A percentile compares a stretch with the other conserved stretches of the same genome.
These are phyloP conservation scores for Microbotryum silenes-acaulis DNA, from an alignment of 1,284 basidiomycete species.

Conservation along the genomic window DNA sequence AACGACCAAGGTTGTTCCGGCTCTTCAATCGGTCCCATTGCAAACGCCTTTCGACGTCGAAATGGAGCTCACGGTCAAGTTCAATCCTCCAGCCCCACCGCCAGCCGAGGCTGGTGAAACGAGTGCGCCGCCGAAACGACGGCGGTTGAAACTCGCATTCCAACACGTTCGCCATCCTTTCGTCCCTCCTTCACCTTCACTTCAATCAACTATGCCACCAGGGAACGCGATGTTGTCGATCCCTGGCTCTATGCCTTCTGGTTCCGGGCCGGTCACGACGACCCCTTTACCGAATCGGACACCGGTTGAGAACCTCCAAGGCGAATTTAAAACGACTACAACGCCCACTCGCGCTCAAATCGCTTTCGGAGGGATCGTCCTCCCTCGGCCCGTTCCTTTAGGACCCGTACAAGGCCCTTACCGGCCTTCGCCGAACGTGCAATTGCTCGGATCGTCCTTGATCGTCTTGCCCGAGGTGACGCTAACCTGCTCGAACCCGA, in stretches of 20 bases:
- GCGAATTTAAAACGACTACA: too few relatives aligned
- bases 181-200: not conserved
- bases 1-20: not conserved
- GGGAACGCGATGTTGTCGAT: not conserved
- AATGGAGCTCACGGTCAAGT: not conserved
- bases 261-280: too few relatives aligned
- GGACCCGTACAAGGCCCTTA: not conserved
- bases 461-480: not conserved
- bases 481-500: not conserved
- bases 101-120: not conserved
- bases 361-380: too few relatives aligned
- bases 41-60: not conserved
- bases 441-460: not conserved
- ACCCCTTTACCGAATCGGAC: too few relatives aligned
- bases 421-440: slow-evolving; percentile 2
- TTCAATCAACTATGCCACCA: not conserved
- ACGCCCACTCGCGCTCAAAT: too few relatives aligned
- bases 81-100: not conserved
- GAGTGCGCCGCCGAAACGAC: not conserved
- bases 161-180: not conserved
- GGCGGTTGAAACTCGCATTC: not conserved
- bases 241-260: too few relatives aligned
- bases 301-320: too few relatives aligned
- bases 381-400: too few relatives aligned
- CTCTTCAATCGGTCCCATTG: not conserved